Conservation (phyloP, 768 basidiomycete species). For the Dictyophora rubrovolvata region DNA sequence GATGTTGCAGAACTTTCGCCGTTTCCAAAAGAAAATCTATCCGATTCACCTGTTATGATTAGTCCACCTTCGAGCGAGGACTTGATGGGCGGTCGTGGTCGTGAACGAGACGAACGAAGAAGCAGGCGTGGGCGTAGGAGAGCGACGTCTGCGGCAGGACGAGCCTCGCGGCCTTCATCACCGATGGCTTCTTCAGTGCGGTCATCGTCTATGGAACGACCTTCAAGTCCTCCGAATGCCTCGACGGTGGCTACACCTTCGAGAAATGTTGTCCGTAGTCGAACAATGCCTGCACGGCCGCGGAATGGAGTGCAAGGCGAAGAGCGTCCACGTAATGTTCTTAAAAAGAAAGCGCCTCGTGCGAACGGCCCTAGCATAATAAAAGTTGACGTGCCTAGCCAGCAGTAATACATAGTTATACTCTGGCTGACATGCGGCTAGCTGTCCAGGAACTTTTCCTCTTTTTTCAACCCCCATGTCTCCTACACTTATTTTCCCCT, state of each 20-base stretch:
- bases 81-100: background rate
- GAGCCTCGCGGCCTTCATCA: slow-evolving; percentile 2
- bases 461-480: background rate
- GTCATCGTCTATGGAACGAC: background rate
- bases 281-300: slow-evolving; percentile 48
- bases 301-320: background rate
- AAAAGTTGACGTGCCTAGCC: background rate
- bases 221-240: background rate
- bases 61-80: slow-evolving; percentile 4
- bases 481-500: background rate
- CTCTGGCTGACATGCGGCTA: background rate
- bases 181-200: background rate
- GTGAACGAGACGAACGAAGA: background rate
- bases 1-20: slow-evolving; percentile 31
- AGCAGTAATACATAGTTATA: background rate
- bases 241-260: background rate
- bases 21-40: slow-evolving; percentile 17
- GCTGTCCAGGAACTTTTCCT: background rate
- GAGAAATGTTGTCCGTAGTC: slow-evolving; percentile 42
- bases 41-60: background rate
- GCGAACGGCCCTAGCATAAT: slow-evolving; percentile 1
- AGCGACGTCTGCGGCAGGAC: slow-evolving; percentile 3
- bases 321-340: slow-evolving; percentile 5
- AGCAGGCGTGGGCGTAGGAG: background rate
- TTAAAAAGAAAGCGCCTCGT: background rate